Base-by-base conservation (phyloP, 2,329 filamentous ascomycete species). In the Botrytis pseudocinerea region DNA sequence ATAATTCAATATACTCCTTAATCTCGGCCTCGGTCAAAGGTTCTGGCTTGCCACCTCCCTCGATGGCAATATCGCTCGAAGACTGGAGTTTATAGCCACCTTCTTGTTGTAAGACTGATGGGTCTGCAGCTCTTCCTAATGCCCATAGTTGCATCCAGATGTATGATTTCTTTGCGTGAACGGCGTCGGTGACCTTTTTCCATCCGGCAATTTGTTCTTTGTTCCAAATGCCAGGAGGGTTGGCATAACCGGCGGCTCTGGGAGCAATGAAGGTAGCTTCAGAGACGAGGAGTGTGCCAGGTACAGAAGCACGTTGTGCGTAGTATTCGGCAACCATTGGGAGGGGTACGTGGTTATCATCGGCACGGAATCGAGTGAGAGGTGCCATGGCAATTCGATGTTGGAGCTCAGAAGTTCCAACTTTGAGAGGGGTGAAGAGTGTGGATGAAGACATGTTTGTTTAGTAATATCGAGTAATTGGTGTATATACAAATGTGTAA, bases 111-210 rank as follows among this genome's bases (percentile, higher is more conserved):
- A 80, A 48, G 8, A 71, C 25, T 2, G 35, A 48, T 20, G 74
- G 65, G 6, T 65, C 14, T 6, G 79, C 78, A 18, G 80, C 78
- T 16, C 90, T 85, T 7, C 90, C 90, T 0, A 89, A 80, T 1
- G 86, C 86, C 88, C 88, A 91, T 2, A 92, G 81, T 79, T 91
- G 90, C 8, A 85, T 77, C 81, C 85, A 91, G 75, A 91, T 88
- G 77, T 84, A 86, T 38, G 83, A 85, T 38, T 86, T 86, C 78
- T 89, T 89, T 42, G 82, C 83, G 81, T 91, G 89, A 4, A 91
- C 89, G 4, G 85, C 87, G 69, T 86, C 84, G 1, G 87, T 88
- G 61, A 91, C 83, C 68, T 84, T 82, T 75, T 86, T 87, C 90
- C 89, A 91, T 0, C 83, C 85, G 2, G 82, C 83, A 68, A 89